Base-by-base conservation (phyloP, 225 moss, liverwort and hornwort genomes). In the Takakia lepidozioides region DNA sequence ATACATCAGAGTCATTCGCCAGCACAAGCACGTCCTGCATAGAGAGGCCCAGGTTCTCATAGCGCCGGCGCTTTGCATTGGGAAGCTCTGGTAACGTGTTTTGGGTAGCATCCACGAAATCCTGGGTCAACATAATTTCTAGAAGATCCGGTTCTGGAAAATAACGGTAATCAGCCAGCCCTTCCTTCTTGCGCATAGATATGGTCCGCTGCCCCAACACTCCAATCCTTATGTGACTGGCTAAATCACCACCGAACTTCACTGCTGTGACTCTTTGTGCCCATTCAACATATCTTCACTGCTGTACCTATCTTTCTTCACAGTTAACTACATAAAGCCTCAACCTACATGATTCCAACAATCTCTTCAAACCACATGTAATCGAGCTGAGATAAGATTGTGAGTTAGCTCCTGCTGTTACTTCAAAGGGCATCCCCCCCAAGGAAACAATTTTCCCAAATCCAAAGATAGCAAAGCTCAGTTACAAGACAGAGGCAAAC, bases 101-200 rank as follows among this genome's bases (percentile, higher is more conserved):
- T 44, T 68, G 68, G 10, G 84, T 60, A 46, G 60, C 63, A 55
- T 91, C 69, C 11, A 98, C 45, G 44, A 72, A 87, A 9, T 76
- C 79, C 60, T 74, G 72, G 22, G 68, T 69, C 58, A 98, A 63
- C 15, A 87, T 57, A 8, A 98, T 75, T 52, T 81, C 85, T 22
- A 80, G 85, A 27, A 91, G 69, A 65, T 91, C 95, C 52, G 91
- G 91, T 68, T 98, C 90, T 39, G 95, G 95, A 44, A 91, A 91
- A 40, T 98, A 98, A 25, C 95, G 82, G 43, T 91, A 98, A 70
- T 98, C 95, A 43, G 95, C 90, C 44, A 91, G 67, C 24, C 95
- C 95, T 55, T 98, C 91, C 49, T 98, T 98, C 47, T 87, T 98
- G 57, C 95, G 80, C 95, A 98, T 91, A 49, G 87, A 91, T 51